Base-by-base conservation (phyloP, 345 rosid species). In the Salix dunnii region DNA sequence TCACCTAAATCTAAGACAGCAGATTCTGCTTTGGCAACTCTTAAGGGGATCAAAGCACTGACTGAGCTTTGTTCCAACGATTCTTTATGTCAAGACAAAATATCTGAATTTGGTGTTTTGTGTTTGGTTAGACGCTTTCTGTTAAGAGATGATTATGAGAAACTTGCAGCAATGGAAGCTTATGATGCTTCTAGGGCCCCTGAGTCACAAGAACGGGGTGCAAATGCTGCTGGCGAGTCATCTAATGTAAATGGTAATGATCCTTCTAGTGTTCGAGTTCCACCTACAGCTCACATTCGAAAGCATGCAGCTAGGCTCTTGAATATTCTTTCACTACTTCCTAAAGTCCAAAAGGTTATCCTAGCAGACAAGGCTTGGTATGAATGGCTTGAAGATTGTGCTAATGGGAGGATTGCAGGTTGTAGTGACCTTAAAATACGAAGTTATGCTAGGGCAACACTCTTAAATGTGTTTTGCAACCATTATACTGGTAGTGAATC, bases 311-410 rank as follows among this genome's bases (percentile, higher is more conserved):
- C 97, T 82, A 87, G 97, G 73, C 87, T 96, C 68, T 81, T 96
- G 75, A 90, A 89, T 73, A 84, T 90, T 84, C 94, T 96, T 80
- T 96, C 99, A 6, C 82, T 86, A 62, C 94, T 92, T 74, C 99
- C 94, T 2, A 68, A 90, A 79, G 93, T 89, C 49, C 93, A 86
- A 89, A 87, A 96, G 80, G 79, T 74, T 81, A 88, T 96, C 80
- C 68, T 81, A 68, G 87, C 85, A 11, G 99, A 96, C 84, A 84
- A 89, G 82, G 77, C 82, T 72, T 91, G 90, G 94, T 92, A 89
- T 84, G 84, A 81, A 69, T 96, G 99, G 99, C 98, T 96, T 82
- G 96, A 92, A 73, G 98, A 89, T 79, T 93, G 99, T 91, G 96
- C 99, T 65, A 78, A 81, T 70, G 94, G 96, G 78, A 86, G 82